Evolutionary conservation across 2,329 filamentous ascomycete genomes (phyloP), one percentile per base, ranked within the genome.

Genomic region (Epichloe gansuensis): DNA sequence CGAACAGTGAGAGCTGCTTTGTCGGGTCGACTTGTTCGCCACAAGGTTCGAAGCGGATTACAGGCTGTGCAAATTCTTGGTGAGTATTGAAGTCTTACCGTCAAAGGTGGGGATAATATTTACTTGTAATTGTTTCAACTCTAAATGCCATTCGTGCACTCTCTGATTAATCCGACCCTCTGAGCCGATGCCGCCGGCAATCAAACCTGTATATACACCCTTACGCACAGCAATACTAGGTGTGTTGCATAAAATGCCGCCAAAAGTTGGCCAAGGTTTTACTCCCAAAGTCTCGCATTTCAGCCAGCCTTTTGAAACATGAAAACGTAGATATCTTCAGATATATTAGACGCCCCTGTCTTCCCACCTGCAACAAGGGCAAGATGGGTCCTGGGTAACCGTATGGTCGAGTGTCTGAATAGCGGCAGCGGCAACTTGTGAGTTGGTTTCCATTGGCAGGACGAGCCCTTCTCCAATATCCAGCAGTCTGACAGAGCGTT

Each of bases 401-500:
- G 67, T 12, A 81, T 72, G 34, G 83, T 77, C 53, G 80, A 80
- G 62, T 96, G 91, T 50, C 91, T 77, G 67, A 86, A 95, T 25
- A 90, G 73, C 9, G 85, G 77, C n/a, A 72, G 61, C 0, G 85
- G 83, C n/a, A 95, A 72, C 59, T 80, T 76, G 54, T 83, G 74
- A 13, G 80, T 76, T 57, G 73, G 75, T 54, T 75, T 73, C 89
- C 89, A 95, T 13, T 61, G 65, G 44, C 66, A 66, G 2, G 61
- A 57, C 4, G 73, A 73, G 12, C 60, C 62, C 49, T 76, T 76
- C 50, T 77, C 74, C 57, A 84, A 80, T 2, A 90, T 59, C 88
- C 88, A 96, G 59, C 86, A 90, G 65, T 93, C 87, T 38, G 72
- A 72, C 43, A 88, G 71, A 1, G 82, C 82, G 34, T 75, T 76